A percentile compares a stretch with the other conserved stretches of the same genome.
phyloP scores from a whole-genome alignment of 2,329 filamentous ascomycete species.

The Phyllosticta ampelicida region DNA sequence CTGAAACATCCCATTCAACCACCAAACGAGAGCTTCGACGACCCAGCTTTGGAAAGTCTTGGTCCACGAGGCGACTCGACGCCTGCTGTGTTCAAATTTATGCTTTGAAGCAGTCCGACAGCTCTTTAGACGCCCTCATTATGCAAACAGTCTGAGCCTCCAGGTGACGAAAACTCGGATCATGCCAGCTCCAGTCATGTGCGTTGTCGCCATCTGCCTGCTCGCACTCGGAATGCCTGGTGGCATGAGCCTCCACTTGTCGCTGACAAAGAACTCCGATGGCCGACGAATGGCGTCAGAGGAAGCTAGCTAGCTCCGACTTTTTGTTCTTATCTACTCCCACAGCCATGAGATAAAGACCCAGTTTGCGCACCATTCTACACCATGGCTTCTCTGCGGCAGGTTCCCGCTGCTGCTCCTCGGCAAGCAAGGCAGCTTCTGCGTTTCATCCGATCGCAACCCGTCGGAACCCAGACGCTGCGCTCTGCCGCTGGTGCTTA shows the following conservation, averaged over 20 bases:
- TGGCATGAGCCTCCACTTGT: neutral
- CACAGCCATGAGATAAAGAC: neutral
- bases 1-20: too few species aligned
- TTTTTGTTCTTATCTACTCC: slow-evolving; percentile 3
- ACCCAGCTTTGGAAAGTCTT: too few species aligned
- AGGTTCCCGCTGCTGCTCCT: neutral
- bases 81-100: too few species aligned
- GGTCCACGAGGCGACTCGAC: too few species aligned
- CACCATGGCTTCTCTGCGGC: slow-evolving; percentile 1
- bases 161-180: neutral
- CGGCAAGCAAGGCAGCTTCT: slow-evolving; percentile 4
- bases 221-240: neutral
- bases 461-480: neutral
- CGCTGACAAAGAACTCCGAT: slow-evolving; percentile 8
- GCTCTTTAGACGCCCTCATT: too few species aligned
- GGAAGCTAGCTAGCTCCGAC: neutral
- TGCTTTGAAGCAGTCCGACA: too few species aligned
- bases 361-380: neutral
- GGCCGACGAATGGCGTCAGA: slow-evolving; percentile 9
- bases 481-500: slow-evolving; percentile 1
- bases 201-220: neutral
- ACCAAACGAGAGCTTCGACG: too few species aligned
- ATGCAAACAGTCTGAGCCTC: neutral
- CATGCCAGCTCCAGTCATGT: neutral
- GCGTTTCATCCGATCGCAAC: slow-evolving; percentile 3